Evolutionary conservation across 2,329 filamentous ascomycete species (phyloP), one percentile per base, ranked within the genome.

Genomic region (Penicillium aurantiogriseum): DNA sequence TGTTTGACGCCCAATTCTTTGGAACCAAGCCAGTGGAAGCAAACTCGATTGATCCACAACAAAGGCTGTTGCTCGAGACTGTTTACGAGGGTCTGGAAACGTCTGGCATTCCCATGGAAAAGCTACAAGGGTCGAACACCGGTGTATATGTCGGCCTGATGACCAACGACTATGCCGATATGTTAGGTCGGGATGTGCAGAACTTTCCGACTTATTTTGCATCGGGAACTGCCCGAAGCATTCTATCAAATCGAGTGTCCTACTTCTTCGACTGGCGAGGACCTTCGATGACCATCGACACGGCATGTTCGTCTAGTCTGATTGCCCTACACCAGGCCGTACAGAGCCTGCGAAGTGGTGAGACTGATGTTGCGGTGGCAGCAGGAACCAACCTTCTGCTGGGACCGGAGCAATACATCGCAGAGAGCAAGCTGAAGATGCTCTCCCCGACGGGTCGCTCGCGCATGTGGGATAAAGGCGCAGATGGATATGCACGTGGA

Each of bases 391-490:
- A 70, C 27, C 60, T 70, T 17, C 48, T 70, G 1, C 52, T 75
- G 3, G 67, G 66, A 21, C 72, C 72, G 0, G 63, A 70, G 15
- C 66, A 69, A 54, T 73, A 68, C 51, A 67, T 75, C 10, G 66
- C 69, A 5, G 65, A 70, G 54, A 68, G 67, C 48, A 70, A 72
- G 25, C 54, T 69, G 21, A 61, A 79, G 66, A 67, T 84, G 47
- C 77, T 86, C 25, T 82, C 81, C 1, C 78, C 82, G 31, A 77
- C 78, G 0, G 82, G 82, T 1, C 75, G 79, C 38, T 84, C 79
- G 15, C 79, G 77, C 49, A 81, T 76, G 69, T 81, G 74, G 70
- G 77, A 80, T 60, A 69, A 65, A 2, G 67, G 66, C 2, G 83
- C 80, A 0, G 70, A 83, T 60, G 83, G 81, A 8, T 83, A 76